phyloP scores from a whole-genome alignment of 768 basidiomycete genomes.

The Pisolithus microcarpus region DNA sequence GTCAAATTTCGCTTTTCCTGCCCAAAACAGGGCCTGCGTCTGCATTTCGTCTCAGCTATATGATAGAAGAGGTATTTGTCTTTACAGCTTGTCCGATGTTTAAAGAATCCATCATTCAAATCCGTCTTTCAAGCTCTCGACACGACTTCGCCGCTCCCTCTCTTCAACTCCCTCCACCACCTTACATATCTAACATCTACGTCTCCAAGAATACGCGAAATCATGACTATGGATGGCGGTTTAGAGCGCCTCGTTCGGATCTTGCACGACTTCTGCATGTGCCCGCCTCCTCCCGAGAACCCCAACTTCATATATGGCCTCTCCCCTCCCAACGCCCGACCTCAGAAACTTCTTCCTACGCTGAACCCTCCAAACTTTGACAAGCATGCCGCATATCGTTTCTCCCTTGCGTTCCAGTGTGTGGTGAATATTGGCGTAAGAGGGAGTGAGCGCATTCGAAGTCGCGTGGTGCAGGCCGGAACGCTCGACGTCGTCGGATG shows the following conservation, averaged over 20 bases:
- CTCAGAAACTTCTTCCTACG: conserved; percentile 48
- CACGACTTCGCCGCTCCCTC: conserved; percentile 52
- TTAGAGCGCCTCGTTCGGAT: conserved; percentile 93
- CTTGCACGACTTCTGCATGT: conserved; percentile 80
- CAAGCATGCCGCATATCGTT: conserved; percentile 81
- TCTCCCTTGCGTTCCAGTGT: conserved; percentile 92
- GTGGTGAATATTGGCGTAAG: conserved; percentile 96
- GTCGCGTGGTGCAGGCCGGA: conserved; percentile 90
- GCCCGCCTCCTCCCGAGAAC: conserved; percentile 76
- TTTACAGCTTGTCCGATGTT: background rate
- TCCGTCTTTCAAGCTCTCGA: conserved; percentile 36
- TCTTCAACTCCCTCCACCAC: conserved; percentile 93
- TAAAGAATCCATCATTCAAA: background rate
- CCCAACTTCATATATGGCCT: conserved; percentile 73
- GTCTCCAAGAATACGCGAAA: conserved; percentile 95
- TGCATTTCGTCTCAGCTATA: conserved; percentile 93
- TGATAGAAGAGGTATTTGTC: conserved; percentile 76
- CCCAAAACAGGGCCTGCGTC: conserved; percentile 91
- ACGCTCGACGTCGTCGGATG: conserved; percentile 91
- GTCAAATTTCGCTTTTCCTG: conserved; percentile 90
- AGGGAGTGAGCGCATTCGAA: conserved; percentile 86
- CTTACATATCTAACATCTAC: conserved; percentile 95
- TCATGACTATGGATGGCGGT: conserved; percentile 96
- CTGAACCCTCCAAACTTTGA: conserved; percentile 67
- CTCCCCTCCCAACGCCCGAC: conserved; percentile 52